phyloP scores from a whole-genome alignment of 495 filamentous ascomycete species.

The Hyaloscypha bicolor region DNA sequence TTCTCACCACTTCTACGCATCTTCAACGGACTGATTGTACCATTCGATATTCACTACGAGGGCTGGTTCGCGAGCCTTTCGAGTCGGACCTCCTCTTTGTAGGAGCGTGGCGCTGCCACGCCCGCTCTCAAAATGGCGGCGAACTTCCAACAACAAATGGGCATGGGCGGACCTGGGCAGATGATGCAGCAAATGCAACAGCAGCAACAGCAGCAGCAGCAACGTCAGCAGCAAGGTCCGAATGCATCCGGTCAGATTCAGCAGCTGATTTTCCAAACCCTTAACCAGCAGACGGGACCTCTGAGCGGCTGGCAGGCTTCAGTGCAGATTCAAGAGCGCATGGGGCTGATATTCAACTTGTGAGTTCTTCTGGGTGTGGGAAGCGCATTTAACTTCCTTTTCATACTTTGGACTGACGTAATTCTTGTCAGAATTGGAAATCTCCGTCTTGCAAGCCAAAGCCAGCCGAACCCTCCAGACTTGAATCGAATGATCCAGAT shows the following conservation, averaged over 20 bases:
- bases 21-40: not conserved
- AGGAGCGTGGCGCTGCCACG: constrained; percentile 32
- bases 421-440: constrained; percentile 23
- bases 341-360: constrained; percentile 35
- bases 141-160: constrained; percentile 33
- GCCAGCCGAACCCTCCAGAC: constrained; percentile 39
- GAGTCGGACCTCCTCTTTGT: constrained; percentile 19
- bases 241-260: constrained; percentile 23
- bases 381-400: not conserved
- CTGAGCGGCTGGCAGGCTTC: constrained; percentile 35
- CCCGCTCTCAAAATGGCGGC: constrained; percentile 26
- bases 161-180: constrained; percentile 23
- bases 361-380: constrained; percentile 20
- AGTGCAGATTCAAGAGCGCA: constrained; percentile 33
- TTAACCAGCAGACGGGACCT: constrained; percentile 20
- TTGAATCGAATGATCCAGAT: constrained; percentile 36
- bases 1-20: not conserved
- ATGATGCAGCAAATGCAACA: constrained; percentile 30
- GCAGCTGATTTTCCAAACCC: constrained; percentile 22
- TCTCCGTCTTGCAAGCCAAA: constrained; percentile 44
- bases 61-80: constrained; percentile 21
- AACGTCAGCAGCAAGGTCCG: constrained; percentile 17
- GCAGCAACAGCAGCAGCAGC: constrained; percentile 23
- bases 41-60: constrained; percentile 3
- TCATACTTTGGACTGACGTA: not conserved